Conservation (phyloP, 2,329 filamentous ascomycete genomes). For the Talaromyces funiculosus region DNA sequence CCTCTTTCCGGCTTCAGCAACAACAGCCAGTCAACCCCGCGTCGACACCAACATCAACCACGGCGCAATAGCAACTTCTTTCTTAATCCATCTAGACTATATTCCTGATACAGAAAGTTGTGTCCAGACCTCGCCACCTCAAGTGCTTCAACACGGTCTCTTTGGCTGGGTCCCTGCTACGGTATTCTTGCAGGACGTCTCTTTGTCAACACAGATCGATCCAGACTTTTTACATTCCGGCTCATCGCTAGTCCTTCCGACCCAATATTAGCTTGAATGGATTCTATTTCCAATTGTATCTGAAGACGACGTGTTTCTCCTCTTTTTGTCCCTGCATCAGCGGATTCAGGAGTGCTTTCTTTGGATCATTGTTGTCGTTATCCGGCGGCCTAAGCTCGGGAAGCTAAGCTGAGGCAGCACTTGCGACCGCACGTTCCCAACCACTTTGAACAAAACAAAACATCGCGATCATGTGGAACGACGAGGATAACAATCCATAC, state of each 20-base stretch:
- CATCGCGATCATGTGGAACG: conserved; percentile 77
- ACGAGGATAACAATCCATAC: conserved; percentile 98
- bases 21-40: neutral
- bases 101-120: neutral
- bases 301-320: neutral
- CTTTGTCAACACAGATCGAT: neutral
- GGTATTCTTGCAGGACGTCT: neutral
- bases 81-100: neutral
- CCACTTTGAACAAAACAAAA: neutral
- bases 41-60: neutral
- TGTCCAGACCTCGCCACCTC: neutral
- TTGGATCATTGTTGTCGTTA: neutral
- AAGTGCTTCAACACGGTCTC: neutral
- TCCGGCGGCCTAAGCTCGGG: neutral
- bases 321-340: neutral
- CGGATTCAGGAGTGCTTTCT: neutral
- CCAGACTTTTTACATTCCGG: neutral
- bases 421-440: conserved; percentile 2
- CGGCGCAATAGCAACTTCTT: neutral
- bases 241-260: neutral
- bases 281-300: neutral
- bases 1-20: neutral
- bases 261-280: neutral
- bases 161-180: neutral
- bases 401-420: conserved; percentile 1